Evolutionary conservation across 2,329 filamentous ascomycete species (phyloP).

Genomic region (Paramyrothecium sp.): DNA sequence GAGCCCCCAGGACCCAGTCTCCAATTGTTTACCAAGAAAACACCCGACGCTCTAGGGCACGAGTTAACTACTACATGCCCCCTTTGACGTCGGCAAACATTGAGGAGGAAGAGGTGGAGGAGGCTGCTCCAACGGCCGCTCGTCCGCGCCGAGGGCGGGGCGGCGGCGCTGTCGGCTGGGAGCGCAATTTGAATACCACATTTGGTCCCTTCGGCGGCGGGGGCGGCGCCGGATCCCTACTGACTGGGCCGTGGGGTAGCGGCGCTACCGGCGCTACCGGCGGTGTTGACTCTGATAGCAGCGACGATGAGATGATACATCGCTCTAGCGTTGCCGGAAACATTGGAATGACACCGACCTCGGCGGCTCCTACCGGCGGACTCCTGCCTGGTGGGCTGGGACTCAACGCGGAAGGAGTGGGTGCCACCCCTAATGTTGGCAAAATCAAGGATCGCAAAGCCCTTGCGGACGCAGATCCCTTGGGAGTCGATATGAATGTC

Average conservation of each 20-base stretch:
- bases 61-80: constrained; percentile 84
- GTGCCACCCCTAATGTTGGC: constrained; percentile 74
- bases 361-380: constrained; percentile 41
- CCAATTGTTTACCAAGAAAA: constrained; percentile 59
- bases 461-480: constrained; percentile 87
- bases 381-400: constrained; percentile 40
- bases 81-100: constrained; percentile 61
- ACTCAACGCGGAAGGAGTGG: constrained; percentile 40
- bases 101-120: constrained; percentile 72
- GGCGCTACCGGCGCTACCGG: constrained; percentile 68
- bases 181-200: constrained; percentile 83
- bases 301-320: constrained; percentile 82
- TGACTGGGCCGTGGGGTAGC: constrained; percentile 68
- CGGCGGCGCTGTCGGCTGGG: constrained; percentile 61
- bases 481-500: constrained; percentile 89
- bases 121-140: constrained; percentile 65
- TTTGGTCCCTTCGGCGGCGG: constrained; percentile 92
- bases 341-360: constrained; percentile 59
- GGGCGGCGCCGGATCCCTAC: constrained; percentile 67
- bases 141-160: constrained; percentile 65
- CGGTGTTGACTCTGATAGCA: constrained; percentile 90
- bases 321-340: constrained; percentile 57
- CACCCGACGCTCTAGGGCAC: constrained; percentile 50
- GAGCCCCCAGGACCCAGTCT: constrained; percentile 48
- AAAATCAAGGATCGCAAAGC: constrained; percentile 92